phyloP scores from a whole-genome alignment of 1,284 basidiomycete species.

The Pseudozyma hubeiensis region DNA sequence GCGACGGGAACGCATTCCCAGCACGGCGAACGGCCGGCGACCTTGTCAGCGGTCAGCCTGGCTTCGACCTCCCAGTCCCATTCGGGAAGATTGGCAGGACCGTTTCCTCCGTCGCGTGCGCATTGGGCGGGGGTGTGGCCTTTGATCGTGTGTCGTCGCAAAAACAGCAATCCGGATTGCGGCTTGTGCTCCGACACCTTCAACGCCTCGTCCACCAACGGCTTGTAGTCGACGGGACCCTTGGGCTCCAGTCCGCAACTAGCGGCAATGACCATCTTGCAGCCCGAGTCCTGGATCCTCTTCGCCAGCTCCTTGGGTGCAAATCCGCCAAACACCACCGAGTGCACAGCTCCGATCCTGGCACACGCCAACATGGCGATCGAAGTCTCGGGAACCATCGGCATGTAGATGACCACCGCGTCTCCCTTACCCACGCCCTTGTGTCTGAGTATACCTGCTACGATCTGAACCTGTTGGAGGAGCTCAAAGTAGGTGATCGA shows the following conservation, averaged over 20 bases:
- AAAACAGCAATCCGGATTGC: conserved; percentile 44
- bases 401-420: conserved; percentile 64
- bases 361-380: conserved; percentile 65
- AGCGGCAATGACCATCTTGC: conserved; percentile 58
- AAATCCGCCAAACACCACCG: conserved; percentile 67
- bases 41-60: conserved; percentile 22
- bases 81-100: conserved; percentile 40
- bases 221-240: conserved; percentile 61
- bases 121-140: conserved; percentile 47
- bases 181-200: conserved; percentile 54
- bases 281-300: conserved; percentile 59
- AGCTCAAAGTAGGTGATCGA: conserved; percentile 59
- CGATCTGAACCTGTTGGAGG: conserved; percentile 55
- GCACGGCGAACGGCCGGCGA: conserved; percentile 42
- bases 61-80: conserved; percentile 60
- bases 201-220: conserved; percentile 60
- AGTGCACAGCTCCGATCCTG: conserved; percentile 65
- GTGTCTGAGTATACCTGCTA: conserved; percentile 59
- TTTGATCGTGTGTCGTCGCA: conserved; percentile 54
- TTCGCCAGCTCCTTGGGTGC: conserved; percentile 63
- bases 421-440: conserved; percentile 62
- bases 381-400: conserved; percentile 65
- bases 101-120: conserved; percentile 17
- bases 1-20: conserved; percentile 56
- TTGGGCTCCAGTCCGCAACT: conserved; percentile 65